phyloP scores from a whole-genome alignment of 2,329 filamentous ascomycete species.

The Gliomastix tumulicola region DNA sequence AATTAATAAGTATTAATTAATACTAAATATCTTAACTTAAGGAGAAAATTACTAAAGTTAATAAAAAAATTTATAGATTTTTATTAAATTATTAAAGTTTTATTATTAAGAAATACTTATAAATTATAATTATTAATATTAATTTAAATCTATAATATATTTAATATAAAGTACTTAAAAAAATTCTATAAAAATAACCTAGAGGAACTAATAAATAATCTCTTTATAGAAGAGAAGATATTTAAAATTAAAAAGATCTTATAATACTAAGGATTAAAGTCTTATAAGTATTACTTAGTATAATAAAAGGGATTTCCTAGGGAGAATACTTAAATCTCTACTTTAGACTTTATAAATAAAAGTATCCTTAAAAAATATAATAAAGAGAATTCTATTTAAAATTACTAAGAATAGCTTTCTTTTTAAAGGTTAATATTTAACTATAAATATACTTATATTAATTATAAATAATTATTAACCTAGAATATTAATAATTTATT shows the following conservation, averaged over 20 bases:
- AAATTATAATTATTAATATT: background rate
- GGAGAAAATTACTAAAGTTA: background rate
- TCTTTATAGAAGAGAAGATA: background rate
- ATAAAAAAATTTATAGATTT: too few species aligned
- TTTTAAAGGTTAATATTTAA: too few species aligned
- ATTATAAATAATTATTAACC: too few species aligned
- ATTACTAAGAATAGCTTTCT: too few species aligned
- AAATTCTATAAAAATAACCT: too few species aligned
- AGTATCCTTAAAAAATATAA: too few species aligned
- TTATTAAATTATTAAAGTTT: too few species aligned
- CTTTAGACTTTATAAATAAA: background rate
- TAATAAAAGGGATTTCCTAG: constrained; percentile 4
- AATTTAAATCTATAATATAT: background rate
- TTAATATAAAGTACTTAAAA: background rate
- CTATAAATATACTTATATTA: too few species aligned
- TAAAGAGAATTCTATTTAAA: too few species aligned
- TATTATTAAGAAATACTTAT: background rate
- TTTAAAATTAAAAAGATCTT: background rate
- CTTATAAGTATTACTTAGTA: too few species aligned
- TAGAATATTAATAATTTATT: background rate
- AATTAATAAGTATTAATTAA: too few species aligned
- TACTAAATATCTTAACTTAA: background rate
- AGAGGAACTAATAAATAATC: background rate
- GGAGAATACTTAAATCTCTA: background rate
- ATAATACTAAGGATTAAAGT: too few species aligned